A percentile compares a stretch with the other conserved stretches of the same genome.
phyloP scores from a whole-genome alignment of 176 grass and related monocot genomes.

The Musa itinerans region DNA sequence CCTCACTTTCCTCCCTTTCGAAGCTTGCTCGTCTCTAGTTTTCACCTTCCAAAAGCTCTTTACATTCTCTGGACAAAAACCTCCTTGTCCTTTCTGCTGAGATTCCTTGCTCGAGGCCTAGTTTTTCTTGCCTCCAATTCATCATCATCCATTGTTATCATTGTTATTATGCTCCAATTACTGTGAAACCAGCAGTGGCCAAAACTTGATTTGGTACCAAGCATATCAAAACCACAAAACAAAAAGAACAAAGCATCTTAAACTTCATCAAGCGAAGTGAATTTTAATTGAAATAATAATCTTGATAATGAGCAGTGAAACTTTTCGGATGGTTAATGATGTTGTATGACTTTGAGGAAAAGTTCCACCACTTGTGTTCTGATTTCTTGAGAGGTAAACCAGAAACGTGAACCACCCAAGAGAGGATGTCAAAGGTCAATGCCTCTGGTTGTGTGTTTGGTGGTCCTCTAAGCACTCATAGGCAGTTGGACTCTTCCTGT shows the following conservation, averaged over 20 bases:
- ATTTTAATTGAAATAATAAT: no score
- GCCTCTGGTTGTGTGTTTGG: not conserved
- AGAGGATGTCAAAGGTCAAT: not conserved
- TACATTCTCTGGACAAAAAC: slow-evolving; percentile 55
- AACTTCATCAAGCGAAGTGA: no score
- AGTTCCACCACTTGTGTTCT: not conserved
- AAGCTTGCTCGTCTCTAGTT: slow-evolving; percentile 43
- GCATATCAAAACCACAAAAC: no score
- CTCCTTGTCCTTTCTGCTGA: slow-evolving; percentile 49
- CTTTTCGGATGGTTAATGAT: not conserved
- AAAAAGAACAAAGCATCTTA: no score
- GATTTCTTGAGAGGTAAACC: not conserved
- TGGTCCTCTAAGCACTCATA: not conserved
- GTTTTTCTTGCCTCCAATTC: not conserved
- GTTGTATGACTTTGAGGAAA: not conserved
- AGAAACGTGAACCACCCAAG: not conserved
- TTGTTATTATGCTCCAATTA: not conserved
- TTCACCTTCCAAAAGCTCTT: slow-evolving; percentile 39
- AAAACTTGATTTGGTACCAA: no score
- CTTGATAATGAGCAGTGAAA: no score
- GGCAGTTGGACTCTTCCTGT: not conserved
- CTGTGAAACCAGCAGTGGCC: not conserved
- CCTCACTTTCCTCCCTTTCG: slow-evolving; percentile 73
- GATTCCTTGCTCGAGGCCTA: slow-evolving; percentile 25
- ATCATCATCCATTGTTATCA: no score